These are phyloP conservation scores for Arthrobotrys entomopaga DNA, from an alignment of 2,329 filamentous ascomycete species.

Conservation along the genomic window DNA sequence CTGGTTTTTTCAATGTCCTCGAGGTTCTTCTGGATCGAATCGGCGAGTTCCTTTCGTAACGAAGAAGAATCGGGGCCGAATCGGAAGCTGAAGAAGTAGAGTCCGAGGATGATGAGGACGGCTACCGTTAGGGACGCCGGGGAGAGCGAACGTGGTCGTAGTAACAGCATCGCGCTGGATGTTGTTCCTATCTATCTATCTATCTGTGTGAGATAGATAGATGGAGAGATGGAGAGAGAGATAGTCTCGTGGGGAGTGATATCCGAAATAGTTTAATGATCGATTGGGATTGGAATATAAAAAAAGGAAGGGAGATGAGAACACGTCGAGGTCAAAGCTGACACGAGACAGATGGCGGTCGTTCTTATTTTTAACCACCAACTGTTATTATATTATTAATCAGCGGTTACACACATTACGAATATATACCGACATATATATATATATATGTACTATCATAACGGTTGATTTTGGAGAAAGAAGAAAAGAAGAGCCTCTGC, in stretches of 20 bases:
- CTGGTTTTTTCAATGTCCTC: background rate
- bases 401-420: too few relatives aligned
- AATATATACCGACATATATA: too few relatives aligned
- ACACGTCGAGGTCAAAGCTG: background rate
- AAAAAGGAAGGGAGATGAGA: background rate
- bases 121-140: conserved; percentile 13
- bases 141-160: conserved; percentile 18
- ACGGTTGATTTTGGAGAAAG: too few relatives aligned
- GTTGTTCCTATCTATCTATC: background rate
- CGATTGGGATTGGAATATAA: conserved; percentile 3
- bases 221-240: too few relatives aligned
- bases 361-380: too few relatives aligned
- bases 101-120: conserved; percentile 23
- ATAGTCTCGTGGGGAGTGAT: background rate
- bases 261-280: background rate
- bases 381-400: too few relatives aligned
- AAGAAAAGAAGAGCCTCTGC: too few relatives aligned
- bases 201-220: background rate
- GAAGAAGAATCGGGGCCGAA: conserved; percentile 12
- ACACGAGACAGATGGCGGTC: background rate
- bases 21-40: background rate
- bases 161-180: conserved; percentile 10
- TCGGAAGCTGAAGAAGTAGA: conserved; percentile 31
- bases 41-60: background rate
- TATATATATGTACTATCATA: too few relatives aligned